Evolutionary conservation across 257 asterid genomes (phyloP).

Genomic region (Jaltomata sinuosa): DNA sequence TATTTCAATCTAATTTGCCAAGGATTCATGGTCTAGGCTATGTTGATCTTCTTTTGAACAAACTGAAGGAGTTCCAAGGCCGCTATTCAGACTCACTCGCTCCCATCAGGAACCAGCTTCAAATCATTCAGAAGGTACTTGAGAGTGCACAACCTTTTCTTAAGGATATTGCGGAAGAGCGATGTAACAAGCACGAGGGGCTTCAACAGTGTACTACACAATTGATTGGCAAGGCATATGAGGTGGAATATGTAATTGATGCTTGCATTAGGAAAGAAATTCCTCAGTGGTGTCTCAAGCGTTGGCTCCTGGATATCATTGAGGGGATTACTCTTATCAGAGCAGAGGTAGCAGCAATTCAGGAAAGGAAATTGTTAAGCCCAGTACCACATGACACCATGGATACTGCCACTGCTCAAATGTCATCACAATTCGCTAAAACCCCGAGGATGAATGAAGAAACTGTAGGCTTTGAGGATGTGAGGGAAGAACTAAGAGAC

Average conservation of each 20-base stretch:
- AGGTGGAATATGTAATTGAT: slow-evolving; percentile 12
- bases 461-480: not conserved
- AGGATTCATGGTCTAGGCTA: no score
- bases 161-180: not conserved
- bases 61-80: slow-evolving; percentile 11
- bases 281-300: not conserved
- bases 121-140: not conserved
- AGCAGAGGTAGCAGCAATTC: no score
- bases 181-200: not conserved
- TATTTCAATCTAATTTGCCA: not conserved
- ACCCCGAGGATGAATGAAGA: not conserved
- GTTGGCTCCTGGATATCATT: not conserved
- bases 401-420: not conserved
- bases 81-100: not conserved
- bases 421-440: not conserved
- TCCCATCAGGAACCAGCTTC: not conserved
- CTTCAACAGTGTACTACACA: not conserved
- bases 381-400: no score
- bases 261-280: not conserved
- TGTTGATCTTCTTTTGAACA: no score
- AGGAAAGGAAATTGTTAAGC: no score
- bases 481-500: no score
- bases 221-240: slow-evolving; percentile 1
- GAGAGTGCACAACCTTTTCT: not conserved
- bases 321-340: no score